Conservation (phyloP, 2,329 filamentous ascomycete species). For the Fusarium buxicola region DNA sequence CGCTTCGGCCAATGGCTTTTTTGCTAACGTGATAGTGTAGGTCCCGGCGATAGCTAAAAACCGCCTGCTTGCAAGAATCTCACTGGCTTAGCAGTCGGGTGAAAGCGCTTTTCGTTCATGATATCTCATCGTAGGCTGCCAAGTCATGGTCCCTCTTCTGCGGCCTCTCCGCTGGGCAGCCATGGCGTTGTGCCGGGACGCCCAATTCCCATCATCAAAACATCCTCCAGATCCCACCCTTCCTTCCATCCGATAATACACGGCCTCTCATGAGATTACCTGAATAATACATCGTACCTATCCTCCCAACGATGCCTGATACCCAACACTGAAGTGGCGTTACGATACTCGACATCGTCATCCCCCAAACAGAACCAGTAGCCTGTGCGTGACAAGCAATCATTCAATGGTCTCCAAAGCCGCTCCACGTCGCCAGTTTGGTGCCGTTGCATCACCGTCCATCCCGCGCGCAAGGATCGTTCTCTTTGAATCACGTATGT, state of each 20-base stretch:
- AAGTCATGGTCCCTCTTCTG: not conserved
- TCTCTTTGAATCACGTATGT: conserved; percentile 31
- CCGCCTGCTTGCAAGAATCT: not conserved
- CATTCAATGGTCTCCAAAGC: conserved; percentile 36
- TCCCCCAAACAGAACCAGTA: conserved; percentile 47
- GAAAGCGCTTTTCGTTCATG: not conserved
- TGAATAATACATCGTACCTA: conserved; percentile 15
- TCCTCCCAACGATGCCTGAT: not conserved
- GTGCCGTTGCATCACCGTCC: conserved; percentile 31
- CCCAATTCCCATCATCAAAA: too few species aligned
- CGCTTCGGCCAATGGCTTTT: not conserved
- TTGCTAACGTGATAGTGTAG: not conserved
- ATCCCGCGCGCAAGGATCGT: conserved; percentile 17
- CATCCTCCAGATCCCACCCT: too few species aligned
- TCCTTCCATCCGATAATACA: too few species aligned
- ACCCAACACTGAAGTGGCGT: not conserved
- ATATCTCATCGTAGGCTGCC: not conserved
- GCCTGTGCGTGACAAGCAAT: conserved; percentile 24
- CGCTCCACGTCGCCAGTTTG: conserved; percentile 30
- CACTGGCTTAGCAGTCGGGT: not conserved
- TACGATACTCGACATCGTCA: conserved; percentile 9
- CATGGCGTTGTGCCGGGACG: not conserved
- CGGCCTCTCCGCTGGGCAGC: not conserved
- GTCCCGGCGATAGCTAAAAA: not conserved
- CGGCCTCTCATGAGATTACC: too few species aligned